These are phyloP conservation scores for Stagonosporopsis cucurbitacearum DNA, from an alignment of 2,329 filamentous ascomycete genomes.

Conservation along the genomic window DNA sequence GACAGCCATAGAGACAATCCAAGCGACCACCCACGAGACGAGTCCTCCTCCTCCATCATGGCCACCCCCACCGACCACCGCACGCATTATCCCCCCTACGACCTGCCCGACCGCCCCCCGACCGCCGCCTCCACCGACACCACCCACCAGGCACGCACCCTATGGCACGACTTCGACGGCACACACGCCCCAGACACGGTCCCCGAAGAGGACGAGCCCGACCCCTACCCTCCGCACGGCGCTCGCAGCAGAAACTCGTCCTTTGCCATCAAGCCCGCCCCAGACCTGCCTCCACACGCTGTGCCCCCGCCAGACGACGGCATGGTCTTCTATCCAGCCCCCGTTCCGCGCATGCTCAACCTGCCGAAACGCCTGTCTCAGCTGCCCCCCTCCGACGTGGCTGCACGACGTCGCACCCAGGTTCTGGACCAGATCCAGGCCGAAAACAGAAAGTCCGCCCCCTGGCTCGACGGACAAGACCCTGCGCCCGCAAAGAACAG, in stretches of 20 bases:
- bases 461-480: conserved; percentile 18
- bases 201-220: conserved; percentile 38
- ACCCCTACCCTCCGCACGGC: conserved; percentile 26
- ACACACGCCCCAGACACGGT: conserved; percentile 70
- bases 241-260: conserved; percentile 36
- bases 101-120: conserved; percentile 54
- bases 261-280: conserved; percentile 54
- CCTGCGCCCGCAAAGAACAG: conserved; percentile 25
- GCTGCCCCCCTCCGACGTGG: conserved; percentile 66
- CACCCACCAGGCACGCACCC: conserved; percentile 63
- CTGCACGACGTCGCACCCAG: conserved; percentile 76
- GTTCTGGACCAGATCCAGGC: conserved; percentile 69
- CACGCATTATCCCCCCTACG: conserved; percentile 26
- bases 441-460: conserved; percentile 60
- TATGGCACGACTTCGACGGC: conserved; percentile 84
- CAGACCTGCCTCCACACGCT: conserved; percentile 23
- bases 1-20: no score
- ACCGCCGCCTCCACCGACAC: conserved; percentile 66
- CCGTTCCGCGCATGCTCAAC: conserved; percentile 91
- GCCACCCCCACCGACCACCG: not conserved
- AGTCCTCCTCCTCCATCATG: not conserved
- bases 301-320: conserved; percentile 69
- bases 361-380: conserved; percentile 86
- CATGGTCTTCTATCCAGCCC: conserved; percentile 96
- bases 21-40: no score